Evolutionary conservation across 768 basidiomycete species (phyloP).

Genomic region (Leccinum barrowsii): DNA sequence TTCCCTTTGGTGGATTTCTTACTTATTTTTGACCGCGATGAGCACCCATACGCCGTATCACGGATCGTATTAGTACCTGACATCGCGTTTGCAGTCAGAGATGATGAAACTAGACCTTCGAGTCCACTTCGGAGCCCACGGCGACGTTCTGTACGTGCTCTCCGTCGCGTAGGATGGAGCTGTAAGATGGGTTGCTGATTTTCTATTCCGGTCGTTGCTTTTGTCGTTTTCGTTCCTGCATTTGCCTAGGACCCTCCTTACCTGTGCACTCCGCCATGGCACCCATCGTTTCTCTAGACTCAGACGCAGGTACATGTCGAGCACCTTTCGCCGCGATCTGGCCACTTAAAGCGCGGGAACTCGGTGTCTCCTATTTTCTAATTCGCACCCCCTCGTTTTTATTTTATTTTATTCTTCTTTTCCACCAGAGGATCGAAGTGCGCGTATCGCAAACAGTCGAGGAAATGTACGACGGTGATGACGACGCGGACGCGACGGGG

Average conservation of each 20-base stretch:
- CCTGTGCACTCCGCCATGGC: not conserved
- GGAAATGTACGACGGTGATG: too few relatives aligned
- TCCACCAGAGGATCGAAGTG: too few relatives aligned
- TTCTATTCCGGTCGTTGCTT: not conserved
- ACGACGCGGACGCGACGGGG: too few relatives aligned
- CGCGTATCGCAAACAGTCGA: too few relatives aligned
- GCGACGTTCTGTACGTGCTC: not conserved
- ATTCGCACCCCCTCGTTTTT: not conserved
- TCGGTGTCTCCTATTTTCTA: constrained; percentile 11
- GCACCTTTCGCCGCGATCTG: not conserved
- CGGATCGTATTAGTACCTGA: not conserved
- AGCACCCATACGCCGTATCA: too few relatives aligned
- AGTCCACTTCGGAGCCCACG: not conserved
- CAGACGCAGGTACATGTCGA: not conserved
- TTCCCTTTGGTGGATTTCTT: too few relatives aligned
- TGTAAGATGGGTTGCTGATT: not conserved
- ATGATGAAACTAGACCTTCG: not conserved
- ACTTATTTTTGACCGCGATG: too few relatives aligned
- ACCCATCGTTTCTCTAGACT: not conserved
- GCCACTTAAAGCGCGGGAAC: not conserved
- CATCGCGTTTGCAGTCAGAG: not conserved
- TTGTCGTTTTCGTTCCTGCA: not conserved
- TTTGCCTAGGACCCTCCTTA: not conserved
- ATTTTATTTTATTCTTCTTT: not conserved
- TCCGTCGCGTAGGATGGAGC: not conserved